Evolutionary conservation across 2,329 filamentous ascomycete species (phyloP).

Genomic region (Endoconidiophora laricicola): DNA sequence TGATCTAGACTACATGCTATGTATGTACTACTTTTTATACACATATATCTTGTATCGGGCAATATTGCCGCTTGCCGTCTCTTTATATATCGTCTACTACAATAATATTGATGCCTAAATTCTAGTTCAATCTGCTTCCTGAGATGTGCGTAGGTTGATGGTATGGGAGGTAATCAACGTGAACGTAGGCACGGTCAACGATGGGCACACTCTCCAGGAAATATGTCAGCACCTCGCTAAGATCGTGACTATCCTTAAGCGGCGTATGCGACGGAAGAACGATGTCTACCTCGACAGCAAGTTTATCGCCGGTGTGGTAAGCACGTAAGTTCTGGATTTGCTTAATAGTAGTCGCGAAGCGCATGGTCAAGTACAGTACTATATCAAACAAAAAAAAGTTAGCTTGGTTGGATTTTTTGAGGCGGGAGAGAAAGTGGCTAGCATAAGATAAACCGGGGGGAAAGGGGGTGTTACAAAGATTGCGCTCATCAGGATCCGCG

Average conservation of each 20-base stretch:
- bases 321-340: conserved; percentile 74
- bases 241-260: conserved; percentile 65
- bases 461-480: conserved; percentile 34
- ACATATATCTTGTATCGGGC: conserved; percentile 1
- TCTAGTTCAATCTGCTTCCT: conserved; percentile 10
- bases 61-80: not conserved
- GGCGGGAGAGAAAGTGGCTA: not conserved
- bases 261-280: conserved; percentile 62
- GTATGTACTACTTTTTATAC: not conserved
- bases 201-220: conserved; percentile 71
- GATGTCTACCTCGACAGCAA: conserved; percentile 69
- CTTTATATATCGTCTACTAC: not conserved
- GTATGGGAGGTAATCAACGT: conserved; percentile 46
- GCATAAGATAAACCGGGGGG: not conserved
- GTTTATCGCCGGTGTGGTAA: conserved; percentile 72
- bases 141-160: conserved; percentile 43
- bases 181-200: conserved; percentile 56
- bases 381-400: too few relatives aligned
- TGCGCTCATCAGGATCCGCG: conserved; percentile 64
- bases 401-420: not conserved
- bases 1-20: not conserved
- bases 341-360: conserved; percentile 74
- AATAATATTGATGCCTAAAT: not conserved
- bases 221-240: conserved; percentile 63
- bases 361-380: conserved; percentile 79